These are phyloP conservation scores for Plasmodium malariae DNA, from an alignment of 169 alveolate species.

Conservation along the genomic window DNA sequence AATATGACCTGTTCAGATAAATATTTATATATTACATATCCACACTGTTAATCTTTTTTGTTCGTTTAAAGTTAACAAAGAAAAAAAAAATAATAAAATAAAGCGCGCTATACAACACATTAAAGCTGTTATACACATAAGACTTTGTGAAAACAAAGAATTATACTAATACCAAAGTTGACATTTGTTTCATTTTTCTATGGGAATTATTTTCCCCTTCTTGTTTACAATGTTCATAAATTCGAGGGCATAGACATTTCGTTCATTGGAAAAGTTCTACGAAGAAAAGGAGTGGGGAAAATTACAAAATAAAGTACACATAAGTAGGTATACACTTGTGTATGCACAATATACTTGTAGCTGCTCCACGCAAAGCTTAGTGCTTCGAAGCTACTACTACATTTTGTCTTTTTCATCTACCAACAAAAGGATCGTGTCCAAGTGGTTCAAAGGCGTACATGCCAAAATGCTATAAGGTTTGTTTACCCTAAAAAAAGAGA, in stretches of 20 bases:
- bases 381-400: background rate
- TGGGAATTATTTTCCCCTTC: slow-evolving; percentile 21
- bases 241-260: slow-evolving; percentile 26
- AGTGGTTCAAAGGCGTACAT: slow-evolving; percentile 52
- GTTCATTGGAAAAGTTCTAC: slow-evolving; percentile 7
- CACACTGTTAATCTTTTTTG: background rate
- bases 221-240: slow-evolving; percentile 50
- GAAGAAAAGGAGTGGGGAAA: background rate
- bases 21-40: no score
- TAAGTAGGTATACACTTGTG: background rate
- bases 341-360: background rate
- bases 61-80: background rate
- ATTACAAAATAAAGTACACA: background rate
- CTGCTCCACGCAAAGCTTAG: background rate
- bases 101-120: background rate
- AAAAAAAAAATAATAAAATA: background rate
- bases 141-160: no score
- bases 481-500: slow-evolving; percentile 5
- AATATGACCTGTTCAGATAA: no score
- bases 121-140: no score
- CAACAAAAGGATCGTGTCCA: slow-evolving; percentile 53
- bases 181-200: background rate
- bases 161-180: background rate
- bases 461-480: slow-evolving; percentile 24
- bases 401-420: slow-evolving; percentile 6